These are phyloP conservation scores for Pneumocystis wakefieldiae DNA, from an alignment of 1,139 yeast genomes.

Conservation along the genomic window DNA sequence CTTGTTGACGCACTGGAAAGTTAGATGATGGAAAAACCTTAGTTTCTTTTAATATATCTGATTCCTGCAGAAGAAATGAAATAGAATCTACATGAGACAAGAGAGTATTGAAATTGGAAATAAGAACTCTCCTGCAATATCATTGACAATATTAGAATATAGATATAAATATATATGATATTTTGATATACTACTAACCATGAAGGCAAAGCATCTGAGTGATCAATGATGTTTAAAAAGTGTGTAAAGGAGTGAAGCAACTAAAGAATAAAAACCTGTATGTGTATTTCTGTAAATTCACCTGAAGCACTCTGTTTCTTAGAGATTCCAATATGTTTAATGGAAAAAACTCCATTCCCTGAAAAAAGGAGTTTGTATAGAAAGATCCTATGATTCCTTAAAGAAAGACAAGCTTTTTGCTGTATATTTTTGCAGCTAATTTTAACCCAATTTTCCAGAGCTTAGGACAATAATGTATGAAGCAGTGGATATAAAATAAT, in stretches of 20 bases:
- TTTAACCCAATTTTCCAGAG: no score
- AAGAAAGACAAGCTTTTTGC: background rate
- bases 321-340: background rate
- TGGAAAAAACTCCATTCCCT: background rate
- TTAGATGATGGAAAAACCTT: conserved; percentile 52
- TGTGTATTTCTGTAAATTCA: background rate
- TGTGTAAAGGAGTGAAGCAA: background rate
- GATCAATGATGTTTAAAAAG: background rate
- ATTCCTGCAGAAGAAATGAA: background rate
- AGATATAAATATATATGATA: background rate
- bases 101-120: background rate
- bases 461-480: no score
- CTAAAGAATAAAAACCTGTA: background rate
- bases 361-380: background rate
- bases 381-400: background rate
- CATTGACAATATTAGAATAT: background rate
- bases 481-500: no score
- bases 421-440: no score
- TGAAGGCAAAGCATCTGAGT: background rate
- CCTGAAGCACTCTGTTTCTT: background rate
- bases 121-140: background rate
- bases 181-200: background rate
- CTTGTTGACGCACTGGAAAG: conserved; percentile 74
- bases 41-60: conserved; percentile 1
- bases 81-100: background rate